phyloP scores from a whole-genome alignment of 768 basidiomycete species.

The Daedaleopsis sinensis region DNA sequence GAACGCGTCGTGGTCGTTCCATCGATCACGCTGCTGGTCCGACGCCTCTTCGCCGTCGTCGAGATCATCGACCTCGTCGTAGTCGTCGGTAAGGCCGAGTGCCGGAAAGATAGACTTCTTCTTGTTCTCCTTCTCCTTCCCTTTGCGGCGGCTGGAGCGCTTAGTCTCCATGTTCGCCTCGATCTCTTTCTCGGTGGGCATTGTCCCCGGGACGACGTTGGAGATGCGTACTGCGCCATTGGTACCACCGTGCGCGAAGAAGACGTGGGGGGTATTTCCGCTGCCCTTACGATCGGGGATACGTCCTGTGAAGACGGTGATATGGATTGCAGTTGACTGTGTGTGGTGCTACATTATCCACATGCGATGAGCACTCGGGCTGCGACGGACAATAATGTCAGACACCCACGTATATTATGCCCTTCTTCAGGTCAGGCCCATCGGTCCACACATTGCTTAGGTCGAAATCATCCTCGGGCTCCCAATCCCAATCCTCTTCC shows the following conservation, averaged over 20 bases:
- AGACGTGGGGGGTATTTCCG: slow-evolving; percentile 65
- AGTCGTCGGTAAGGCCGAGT: background rate
- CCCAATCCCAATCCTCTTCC: slow-evolving; percentile 64
- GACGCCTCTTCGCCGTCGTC: slow-evolving; percentile 11
- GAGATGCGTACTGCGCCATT: slow-evolving; percentile 26
- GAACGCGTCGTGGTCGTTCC: slow-evolving; percentile 33
- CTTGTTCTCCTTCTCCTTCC: background rate
- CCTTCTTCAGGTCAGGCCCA: slow-evolving; percentile 43
- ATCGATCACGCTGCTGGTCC: slow-evolving; percentile 25
- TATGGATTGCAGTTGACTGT: slow-evolving; percentile 55
- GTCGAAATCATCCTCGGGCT: slow-evolving; percentile 68
- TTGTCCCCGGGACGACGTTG: slow-evolving; percentile 17
- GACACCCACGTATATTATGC: slow-evolving; percentile 63
- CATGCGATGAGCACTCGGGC: background rate
- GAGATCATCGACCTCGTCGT: slow-evolving; percentile 17
- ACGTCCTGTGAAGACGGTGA: slow-evolving; percentile 58
- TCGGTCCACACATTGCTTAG: slow-evolving; percentile 61
- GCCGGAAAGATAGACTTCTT: slow-evolving; percentile 4
- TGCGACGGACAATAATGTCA: background rate
- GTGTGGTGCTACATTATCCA: slow-evolving; percentile 52
- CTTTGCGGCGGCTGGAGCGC: background rate
- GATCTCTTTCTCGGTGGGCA: background rate
- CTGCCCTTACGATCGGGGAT: slow-evolving; percentile 57
- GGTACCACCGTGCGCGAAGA: slow-evolving; percentile 43
- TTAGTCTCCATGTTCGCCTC: slow-evolving; percentile 4